phyloP scores from a whole-genome alignment of 2,329 filamentous ascomycete genomes.

The Corynespora cassiicola region DNA sequence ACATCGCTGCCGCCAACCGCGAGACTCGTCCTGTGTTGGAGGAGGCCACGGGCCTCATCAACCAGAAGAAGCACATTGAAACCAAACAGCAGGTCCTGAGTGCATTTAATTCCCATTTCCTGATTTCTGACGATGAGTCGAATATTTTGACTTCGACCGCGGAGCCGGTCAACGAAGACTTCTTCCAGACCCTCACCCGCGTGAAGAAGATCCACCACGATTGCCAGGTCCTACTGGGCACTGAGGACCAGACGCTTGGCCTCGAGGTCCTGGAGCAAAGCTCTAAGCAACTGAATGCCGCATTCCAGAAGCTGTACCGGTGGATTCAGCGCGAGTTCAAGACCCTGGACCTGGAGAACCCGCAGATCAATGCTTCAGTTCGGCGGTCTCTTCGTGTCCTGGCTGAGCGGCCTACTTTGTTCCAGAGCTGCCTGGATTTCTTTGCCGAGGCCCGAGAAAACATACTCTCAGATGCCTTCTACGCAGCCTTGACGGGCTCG shows the following conservation, averaged over 20 bases:
- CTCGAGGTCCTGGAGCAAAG: constrained; percentile 91
- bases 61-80: constrained; percentile 76
- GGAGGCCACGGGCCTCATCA: constrained; percentile 77
- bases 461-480: constrained; percentile 87
- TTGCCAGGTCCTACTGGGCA: constrained; percentile 86
- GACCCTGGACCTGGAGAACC: constrained; percentile 89
- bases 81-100: constrained; percentile 79
- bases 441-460: constrained; percentile 91
- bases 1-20: constrained; percentile 76
- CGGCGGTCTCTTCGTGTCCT: constrained; percentile 83
- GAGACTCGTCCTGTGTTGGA: constrained; percentile 77
- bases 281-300: constrained; percentile 83
- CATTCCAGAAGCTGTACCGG: constrained; percentile 93
- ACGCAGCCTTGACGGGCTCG: constrained; percentile 81
- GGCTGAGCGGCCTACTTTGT: constrained; percentile 86
- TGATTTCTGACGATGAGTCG: constrained; percentile 81
- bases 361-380: constrained; percentile 86
- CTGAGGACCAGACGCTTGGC: constrained; percentile 86
- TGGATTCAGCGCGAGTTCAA: constrained; percentile 97
- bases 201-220: constrained; percentile 89
- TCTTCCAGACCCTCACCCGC: constrained; percentile 78
- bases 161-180: constrained; percentile 83
- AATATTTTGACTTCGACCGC: constrained; percentile 76
- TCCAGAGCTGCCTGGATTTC: constrained; percentile 91
- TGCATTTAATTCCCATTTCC: constrained; percentile 82